These are phyloP conservation scores for Didymosphaeria variabile DNA, from an alignment of 2,329 filamentous ascomycete genomes.

Conservation along the genomic window DNA sequence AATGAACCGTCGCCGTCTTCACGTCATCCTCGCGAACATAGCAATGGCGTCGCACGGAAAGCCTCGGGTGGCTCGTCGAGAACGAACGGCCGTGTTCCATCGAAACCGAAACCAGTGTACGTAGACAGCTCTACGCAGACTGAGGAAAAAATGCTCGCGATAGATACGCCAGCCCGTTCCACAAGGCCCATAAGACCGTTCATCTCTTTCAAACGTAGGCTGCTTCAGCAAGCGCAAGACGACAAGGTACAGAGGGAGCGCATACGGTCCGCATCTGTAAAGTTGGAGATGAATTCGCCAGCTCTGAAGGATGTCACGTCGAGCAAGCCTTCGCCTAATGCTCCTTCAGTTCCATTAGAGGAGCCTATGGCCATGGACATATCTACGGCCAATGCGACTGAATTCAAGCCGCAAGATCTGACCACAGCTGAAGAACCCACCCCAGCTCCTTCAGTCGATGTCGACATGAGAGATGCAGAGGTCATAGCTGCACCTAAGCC, in stretches of 20 bases:
- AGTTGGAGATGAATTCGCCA: slow-evolving; percentile 44
- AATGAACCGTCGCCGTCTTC: slow-evolving; percentile 47
- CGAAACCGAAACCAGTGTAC: slow-evolving; percentile 44
- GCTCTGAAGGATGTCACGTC: slow-evolving; percentile 44
- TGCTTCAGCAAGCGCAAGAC: slow-evolving; percentile 50
- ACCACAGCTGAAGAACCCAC: slow-evolving; percentile 36
- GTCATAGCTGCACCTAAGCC: slow-evolving; percentile 24
- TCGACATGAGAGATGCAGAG: slow-evolving; percentile 58
- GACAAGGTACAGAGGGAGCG: slow-evolving; percentile 49
- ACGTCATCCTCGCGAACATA: slow-evolving; percentile 45
- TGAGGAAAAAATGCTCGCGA: slow-evolving; percentile 25
- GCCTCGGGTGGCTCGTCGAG: slow-evolving; percentile 51
- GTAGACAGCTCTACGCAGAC: slow-evolving; percentile 48
- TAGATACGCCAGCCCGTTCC: slow-evolving; percentile 24
- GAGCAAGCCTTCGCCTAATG: slow-evolving; percentile 42
- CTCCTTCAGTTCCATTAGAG: slow-evolving; percentile 35
- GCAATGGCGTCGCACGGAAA: slow-evolving; percentile 46
- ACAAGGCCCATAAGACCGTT: slow-evolving; percentile 38
- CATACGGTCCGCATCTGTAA: slow-evolving; percentile 47
- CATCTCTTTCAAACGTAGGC: slow-evolving; percentile 48
- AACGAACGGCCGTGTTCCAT: slow-evolving; percentile 41
- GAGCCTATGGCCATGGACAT: slow-evolving; percentile 40
- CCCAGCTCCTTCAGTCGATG: slow-evolving; percentile 40
- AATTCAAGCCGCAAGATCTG: slow-evolving; percentile 30
- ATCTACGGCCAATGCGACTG: slow-evolving; percentile 29